Percentiles rank a stretch among this genome's conserved stretches.
Conservation (phyloP, 2,329 filamentous ascomycete species). For the Pestalotiopsis sp. region DNA sequence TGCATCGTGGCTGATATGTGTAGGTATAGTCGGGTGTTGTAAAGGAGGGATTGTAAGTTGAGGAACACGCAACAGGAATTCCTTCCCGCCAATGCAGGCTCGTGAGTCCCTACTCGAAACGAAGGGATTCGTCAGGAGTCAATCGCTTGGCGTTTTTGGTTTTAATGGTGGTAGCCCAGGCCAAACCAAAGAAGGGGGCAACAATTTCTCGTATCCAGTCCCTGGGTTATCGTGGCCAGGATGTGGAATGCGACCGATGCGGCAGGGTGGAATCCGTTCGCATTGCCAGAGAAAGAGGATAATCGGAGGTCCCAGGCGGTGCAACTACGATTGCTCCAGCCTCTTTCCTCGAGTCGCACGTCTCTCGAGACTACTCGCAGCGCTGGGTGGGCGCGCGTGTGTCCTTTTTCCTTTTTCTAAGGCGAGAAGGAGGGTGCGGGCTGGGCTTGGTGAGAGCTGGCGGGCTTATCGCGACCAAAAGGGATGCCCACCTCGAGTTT, state of each 20-base stretch:
- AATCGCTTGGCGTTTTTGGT: not conserved
- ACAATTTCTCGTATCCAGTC: constrained; percentile 5
- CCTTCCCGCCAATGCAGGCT: too few relatives aligned
- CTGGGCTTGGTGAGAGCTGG: not conserved
- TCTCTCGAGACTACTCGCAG: not conserved
- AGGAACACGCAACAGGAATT: not conserved
- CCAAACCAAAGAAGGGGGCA: not conserved
- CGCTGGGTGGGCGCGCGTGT: not conserved
- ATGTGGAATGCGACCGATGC: not conserved
- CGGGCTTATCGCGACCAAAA: not conserved
- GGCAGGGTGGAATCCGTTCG: not conserved
- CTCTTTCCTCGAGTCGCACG: not conserved
- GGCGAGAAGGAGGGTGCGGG: not conserved
- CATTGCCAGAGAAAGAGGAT: not conserved
- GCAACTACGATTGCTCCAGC: not conserved
- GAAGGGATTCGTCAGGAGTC: not conserved
- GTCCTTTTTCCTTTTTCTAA: not conserved
- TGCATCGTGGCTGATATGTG: constrained; percentile 66
- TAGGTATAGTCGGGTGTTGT: not conserved
- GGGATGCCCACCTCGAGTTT: not conserved
- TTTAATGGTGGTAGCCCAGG: not conserved
- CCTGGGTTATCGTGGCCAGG: not conserved
- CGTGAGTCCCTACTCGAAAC: not conserved
- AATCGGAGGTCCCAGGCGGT: not conserved
- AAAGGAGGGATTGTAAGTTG: not conserved